Evolutionary conservation across 2,329 filamentous ascomycete species (phyloP), one percentile per base, ranked within the genome.

Genomic region (Pseudofabraea citricarpa): DNA sequence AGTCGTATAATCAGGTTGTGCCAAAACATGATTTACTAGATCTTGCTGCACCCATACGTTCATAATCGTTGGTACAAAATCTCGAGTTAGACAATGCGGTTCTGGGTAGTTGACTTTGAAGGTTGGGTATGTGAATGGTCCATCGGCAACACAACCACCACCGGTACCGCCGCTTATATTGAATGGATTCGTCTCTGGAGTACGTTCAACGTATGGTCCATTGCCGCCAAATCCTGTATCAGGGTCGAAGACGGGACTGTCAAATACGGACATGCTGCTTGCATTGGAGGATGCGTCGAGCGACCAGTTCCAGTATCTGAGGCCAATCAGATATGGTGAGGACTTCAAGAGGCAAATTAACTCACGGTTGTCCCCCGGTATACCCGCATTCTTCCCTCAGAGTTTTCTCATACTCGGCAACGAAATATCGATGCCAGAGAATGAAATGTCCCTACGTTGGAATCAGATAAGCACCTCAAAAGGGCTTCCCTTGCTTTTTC

Each of bases 341-440:
- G 13, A 31, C 6, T 7, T 20, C 1, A 20, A 18, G 6, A 20
- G 33, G 4, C 7, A 12, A 20, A 9, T 19, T 13, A 19, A 35
- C 33, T 36, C 20, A 36, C 33, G 9, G 29, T 32, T 32, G 29
- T 13, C 8, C 29, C 9, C 29, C 29, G 18, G 7, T 13, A 46
- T 66, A 66, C 31, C 53, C 56, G 43, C 64, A 68, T 56, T 69
- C 66, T n/a, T 62, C 47, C 16, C 64, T 60, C 46, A 69, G 58
- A 48, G 66, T 36, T 38, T 51, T 50, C 54, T 68, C 64, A 48
- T 64, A 66, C 5, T 59, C 51, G 45, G 50, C 52, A 31, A 64
- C 51, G 52, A 62, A 68, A 53, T 64, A 65, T n/a, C 66, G 59
- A 56, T 68, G 66, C 64, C 63, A 69, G n/a, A 61, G 56, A 4